Base-by-base conservation (phyloP, 163 green algal genomes). In the Chloromonas sp. region DNA sequence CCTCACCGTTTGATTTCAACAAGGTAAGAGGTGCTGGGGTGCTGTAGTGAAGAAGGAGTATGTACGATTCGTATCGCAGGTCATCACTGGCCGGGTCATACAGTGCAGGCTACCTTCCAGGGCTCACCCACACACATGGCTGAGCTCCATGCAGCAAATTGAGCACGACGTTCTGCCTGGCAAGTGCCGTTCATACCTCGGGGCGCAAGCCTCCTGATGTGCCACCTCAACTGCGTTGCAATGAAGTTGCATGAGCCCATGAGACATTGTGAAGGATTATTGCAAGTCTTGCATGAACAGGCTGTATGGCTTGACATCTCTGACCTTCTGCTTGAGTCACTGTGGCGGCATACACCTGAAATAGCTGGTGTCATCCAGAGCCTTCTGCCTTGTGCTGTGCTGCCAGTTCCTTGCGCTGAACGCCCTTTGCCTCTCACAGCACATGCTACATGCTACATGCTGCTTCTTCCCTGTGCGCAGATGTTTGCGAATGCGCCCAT, bases 1-100 rank as follows among this genome's bases (percentile, higher is more conserved):
- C 83, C 5, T 88, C 84, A 71, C 86, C 88, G 0, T 87, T 92
- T 57, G 87, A 93, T 78, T 87, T 93, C 36, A 81, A 87, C 71
- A 88, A 91, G 90, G 90, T 92, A 36, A 79, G 71, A 2, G 14
- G 71, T 59, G 71, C 5, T 36, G 71, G 71, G 71, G 2, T 3
- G 71, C 5, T 14, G 14, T 11, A 11, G 13, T 79, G 71, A 36
- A 36, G 36, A 36, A 36, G 36, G 36, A 36, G 36, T 36, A 36
- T 36, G 36, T 36, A 36, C 36, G 36, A 36, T 36, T 36, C 36
- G 36, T 36, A 36, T 36, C 36, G 36, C 36, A 36, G 36, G 36
- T 36, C 36, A 36, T 36, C 66, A 76, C 8, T 11, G 11, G 66
- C 66, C 66, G 11, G 66, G 8, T 11, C 5, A 11, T n/a, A 11